Percentiles rank a stretch among this genome's conserved stretches.
Evolutionary conservation across 2,329 filamentous ascomycete species (phyloP).

Genomic region (Aureobasidium sp.): DNA sequence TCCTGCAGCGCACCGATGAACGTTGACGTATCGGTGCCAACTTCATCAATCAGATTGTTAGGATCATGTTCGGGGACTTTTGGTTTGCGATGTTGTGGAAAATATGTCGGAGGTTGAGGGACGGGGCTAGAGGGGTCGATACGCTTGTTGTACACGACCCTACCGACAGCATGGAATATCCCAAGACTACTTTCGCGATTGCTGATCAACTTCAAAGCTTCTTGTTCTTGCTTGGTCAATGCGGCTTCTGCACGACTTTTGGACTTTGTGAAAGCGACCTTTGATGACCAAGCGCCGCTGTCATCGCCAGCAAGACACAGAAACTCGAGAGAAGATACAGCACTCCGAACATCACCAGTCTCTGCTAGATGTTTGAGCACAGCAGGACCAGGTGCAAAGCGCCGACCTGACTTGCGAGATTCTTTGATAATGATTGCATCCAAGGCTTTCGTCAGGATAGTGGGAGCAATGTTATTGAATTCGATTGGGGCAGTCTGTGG

Average conservation of each 20-base stretch:
- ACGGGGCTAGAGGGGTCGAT: slow-evolving; percentile 45
- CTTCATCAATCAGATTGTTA: slow-evolving; percentile 81
- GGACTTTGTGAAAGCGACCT: slow-evolving; percentile 61
- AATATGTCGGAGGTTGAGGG: slow-evolving; percentile 40
- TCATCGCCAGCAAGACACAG: slow-evolving; percentile 76
- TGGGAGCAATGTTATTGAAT: slow-evolving; percentile 87
- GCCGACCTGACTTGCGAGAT: slow-evolving; percentile 67
- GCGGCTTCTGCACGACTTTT: slow-evolving; percentile 53
- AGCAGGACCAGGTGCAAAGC: slow-evolving; percentile 66
- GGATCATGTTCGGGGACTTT: slow-evolving; percentile 40
- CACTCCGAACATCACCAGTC: slow-evolving; percentile 85
- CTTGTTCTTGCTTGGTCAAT: slow-evolving; percentile 69
- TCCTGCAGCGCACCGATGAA: slow-evolving; percentile 89
- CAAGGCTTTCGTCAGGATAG: slow-evolving; percentile 76
- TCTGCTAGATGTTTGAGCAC: slow-evolving; percentile 76
- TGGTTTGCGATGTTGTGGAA: slow-evolving; percentile 38
- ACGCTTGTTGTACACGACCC: slow-evolving; percentile 94
- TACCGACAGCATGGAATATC: slow-evolving; percentile 93
- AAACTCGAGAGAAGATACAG: slow-evolving; percentile 88
- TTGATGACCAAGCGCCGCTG: slow-evolving; percentile 68
- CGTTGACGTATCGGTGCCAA: slow-evolving; percentile 83
- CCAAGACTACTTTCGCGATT: slow-evolving; percentile 85
- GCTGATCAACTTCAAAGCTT: slow-evolving; percentile 73
- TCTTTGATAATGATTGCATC: slow-evolving; percentile 80
- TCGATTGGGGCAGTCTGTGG: slow-evolving; percentile 73